These are phyloP conservation scores for Pleoardoris graminearum DNA, from an alignment of 2,329 filamentous ascomycete species.

Conservation along the genomic window DNA sequence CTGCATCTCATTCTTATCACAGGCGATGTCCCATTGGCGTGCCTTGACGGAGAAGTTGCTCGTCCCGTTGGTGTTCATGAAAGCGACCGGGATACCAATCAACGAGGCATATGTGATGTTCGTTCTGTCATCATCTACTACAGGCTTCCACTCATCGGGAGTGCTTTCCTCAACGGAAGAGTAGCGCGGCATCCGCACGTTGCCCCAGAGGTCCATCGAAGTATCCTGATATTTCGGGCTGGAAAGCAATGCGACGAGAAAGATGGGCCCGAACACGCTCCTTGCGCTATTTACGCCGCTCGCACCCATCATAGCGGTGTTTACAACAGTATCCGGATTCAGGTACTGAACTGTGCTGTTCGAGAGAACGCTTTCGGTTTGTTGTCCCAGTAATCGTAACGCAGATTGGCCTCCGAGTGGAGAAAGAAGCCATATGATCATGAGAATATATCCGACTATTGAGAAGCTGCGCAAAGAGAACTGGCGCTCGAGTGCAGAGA, in stretches of 20 bases:
- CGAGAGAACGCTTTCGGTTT: slow-evolving; percentile 15
- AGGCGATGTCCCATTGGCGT: slow-evolving; percentile 33
- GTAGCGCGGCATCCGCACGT: slow-evolving; percentile 32
- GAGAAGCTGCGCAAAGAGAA: slow-evolving; percentile 29
- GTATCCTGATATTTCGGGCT: slow-evolving; percentile 27
- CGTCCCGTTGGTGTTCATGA: slow-evolving; percentile 9
- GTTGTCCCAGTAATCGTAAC: slow-evolving; percentile 27
- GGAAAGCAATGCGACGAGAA: slow-evolving; percentile 29
- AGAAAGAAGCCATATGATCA: slow-evolving; percentile 33
- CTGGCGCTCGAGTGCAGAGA: slow-evolving; percentile 36
- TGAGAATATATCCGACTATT: slow-evolving; percentile 26
- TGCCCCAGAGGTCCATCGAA: slow-evolving; percentile 34
- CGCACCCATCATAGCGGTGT: slow-evolving; percentile 16
- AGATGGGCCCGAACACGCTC: slow-evolving; percentile 25
- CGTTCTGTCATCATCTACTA: slow-evolving; percentile 5
- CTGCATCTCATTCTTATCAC: slow-evolving; percentile 14
- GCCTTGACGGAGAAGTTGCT: slow-evolving; percentile 29
- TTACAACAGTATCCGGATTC: slow-evolving; percentile 14
- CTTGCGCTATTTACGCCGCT: slow-evolving; percentile 21
- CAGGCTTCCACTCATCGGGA: slow-evolving; percentile 23
- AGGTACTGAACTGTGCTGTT: slow-evolving; percentile 24
- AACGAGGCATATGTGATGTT: slow-evolving; percentile 32
- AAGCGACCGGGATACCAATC: slow-evolving; percentile 29
- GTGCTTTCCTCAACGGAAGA: slow-evolving; percentile 25
- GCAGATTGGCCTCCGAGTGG: slow-evolving; percentile 37